Base-by-base conservation (phyloP, 108 stramenopile species). In the Craspedostauros australis region DNA sequence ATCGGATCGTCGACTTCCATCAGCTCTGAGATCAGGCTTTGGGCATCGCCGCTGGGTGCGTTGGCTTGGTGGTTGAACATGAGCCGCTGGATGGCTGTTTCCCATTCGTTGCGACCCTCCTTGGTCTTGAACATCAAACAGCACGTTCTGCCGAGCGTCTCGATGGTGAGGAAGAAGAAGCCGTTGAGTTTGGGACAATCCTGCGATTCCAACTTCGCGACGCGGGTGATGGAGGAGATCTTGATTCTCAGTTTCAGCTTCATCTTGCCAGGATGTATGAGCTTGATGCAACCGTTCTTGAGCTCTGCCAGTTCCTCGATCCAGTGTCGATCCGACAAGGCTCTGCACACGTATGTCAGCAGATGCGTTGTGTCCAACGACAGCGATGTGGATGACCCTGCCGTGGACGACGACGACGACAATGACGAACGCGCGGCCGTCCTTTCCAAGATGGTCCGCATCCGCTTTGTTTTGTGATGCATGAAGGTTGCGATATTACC, bases 291-390 rank as follows among this genome's bases (percentile, higher is more conserved):
- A 8, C 28, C 30, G 2, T 23, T 39, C 0, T 62, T 58, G 12
- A 86, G 20, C 1, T 48, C 51, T 8, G 59, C 74, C 41, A 61
- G 64, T 48, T 86, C 78, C 41, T 86, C 80, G 9, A 77, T 53
- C 79, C 79, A 86, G 50, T 86, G 80, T 16, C 68, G 75, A 32
- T 86, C 85, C 26, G 70, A 64, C 8, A 74, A 16, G 38, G 80
- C 85, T 21, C 85, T 50, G 19, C 70, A 77, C 25, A 86, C 69
- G 22, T 47, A 60, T n/a, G n/a, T n/a, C n/a, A n/a, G n/a, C n/a
- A 32, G 12, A 26, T 25, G 39, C 23, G 25, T n/a, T n/a, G n/a
- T n/a, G n/a, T n/a, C n/a, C n/a, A n/a, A n/a, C n/a, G n/a, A n/a
- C n/a, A n/a, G n/a, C n/a, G n/a, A n/a, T n/a, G n/a, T n/a, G n/a